A percentile compares a stretch with the other conserved stretches of the same genome.
Evolutionary conservation across 192 early-diverging fungal species (phyloP).

Genomic region (Backusella circina): DNA sequence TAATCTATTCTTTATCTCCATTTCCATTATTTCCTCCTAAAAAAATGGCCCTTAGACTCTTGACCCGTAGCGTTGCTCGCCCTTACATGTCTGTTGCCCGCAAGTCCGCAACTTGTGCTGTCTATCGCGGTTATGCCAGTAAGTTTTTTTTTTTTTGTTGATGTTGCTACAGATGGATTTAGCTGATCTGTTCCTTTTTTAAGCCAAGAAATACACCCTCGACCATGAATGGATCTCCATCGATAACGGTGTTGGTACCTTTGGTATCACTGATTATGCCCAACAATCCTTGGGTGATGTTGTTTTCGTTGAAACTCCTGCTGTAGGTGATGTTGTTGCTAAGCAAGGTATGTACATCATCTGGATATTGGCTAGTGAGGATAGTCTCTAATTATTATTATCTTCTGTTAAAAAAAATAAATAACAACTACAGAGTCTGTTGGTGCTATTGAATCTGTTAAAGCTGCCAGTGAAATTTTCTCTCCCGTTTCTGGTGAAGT

Average conservation of each 20-base stretch:
- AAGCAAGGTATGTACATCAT: slow-evolving; percentile 47
- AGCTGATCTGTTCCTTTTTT: background rate
- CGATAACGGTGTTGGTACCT: slow-evolving; percentile 69
- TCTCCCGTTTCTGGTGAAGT: slow-evolving; percentile 83
- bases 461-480: slow-evolving; percentile 91
- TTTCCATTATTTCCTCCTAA: background rate
- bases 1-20: background rate
- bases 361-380: background rate
- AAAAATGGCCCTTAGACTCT: slow-evolving; percentile 16
- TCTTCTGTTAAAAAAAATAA: background rate
- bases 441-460: slow-evolving; percentile 92
- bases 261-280: slow-evolving; percentile 95
- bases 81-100: background rate
- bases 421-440: slow-evolving; percentile 59
- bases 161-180: background rate
- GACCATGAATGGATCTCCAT: slow-evolving; percentile 94
- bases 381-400: background rate
- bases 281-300: slow-evolving; percentile 91
- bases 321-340: slow-evolving; percentile 57
- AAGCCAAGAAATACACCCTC: slow-evolving; percentile 68
- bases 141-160: background rate
- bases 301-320: slow-evolving; percentile 86
- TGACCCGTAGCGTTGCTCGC: slow-evolving; percentile 10
- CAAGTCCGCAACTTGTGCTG: background rate
- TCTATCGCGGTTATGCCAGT: slow-evolving; percentile 16